These are phyloP conservation scores for Eucalyptus tenuipes DNA, from an alignment of 345 rosid species.

Conservation along the genomic window DNA sequence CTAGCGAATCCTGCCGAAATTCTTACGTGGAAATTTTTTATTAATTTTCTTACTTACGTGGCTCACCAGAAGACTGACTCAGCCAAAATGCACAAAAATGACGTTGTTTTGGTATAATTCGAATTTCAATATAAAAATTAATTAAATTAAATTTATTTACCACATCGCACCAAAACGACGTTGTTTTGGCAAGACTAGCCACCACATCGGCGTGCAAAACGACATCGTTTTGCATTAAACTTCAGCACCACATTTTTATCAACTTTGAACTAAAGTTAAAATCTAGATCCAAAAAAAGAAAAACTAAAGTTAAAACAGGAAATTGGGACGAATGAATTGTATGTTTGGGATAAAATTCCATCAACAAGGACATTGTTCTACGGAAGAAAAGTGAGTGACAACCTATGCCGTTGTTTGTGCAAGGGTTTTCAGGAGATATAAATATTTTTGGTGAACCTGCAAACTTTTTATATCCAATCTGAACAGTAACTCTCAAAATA, in stretches of 20 bases:
- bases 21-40: too few relatives aligned
- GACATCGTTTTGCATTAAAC: too few relatives aligned
- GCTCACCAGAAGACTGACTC: rapidly evolving
- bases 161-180: too few relatives aligned
- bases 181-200: rapidly evolving
- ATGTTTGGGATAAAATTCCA: background rate
- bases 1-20: rapidly evolving
- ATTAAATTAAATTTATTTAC: too few relatives aligned
- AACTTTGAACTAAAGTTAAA: background rate
- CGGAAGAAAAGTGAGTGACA: background rate
- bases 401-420: background rate
- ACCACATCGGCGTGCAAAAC: too few relatives aligned
- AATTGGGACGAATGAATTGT: background rate
- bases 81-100: too few relatives aligned
- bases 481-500: background rate
- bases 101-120: too few relatives aligned
- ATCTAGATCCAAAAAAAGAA: too few relatives aligned
- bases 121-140: too few relatives aligned
- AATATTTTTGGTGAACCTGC: background rate
- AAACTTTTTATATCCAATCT: background rate
- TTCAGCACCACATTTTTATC: too few relatives aligned
- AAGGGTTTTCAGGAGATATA: background rate
- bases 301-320: background rate
- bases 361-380: background rate
- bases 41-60: too few relatives aligned